Base-by-base conservation (phyloP, 805 yeast genomes). In the Myxozyma melibiosi region DNA sequence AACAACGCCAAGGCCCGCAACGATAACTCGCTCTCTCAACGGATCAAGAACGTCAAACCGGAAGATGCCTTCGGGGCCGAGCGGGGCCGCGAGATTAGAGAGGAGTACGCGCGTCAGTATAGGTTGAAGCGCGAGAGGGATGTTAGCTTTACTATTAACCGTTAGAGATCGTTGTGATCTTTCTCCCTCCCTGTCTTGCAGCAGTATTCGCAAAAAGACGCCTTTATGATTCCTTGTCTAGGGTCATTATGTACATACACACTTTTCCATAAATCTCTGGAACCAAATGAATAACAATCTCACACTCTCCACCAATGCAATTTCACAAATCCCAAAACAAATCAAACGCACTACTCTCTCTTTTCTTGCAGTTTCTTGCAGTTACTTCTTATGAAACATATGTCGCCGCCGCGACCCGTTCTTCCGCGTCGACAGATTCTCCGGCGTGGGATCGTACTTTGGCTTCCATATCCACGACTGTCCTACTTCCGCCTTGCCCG, bases 1-100 rank as follows among this genome's bases (percentile, higher is more conserved):
- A 84, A 60, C 96, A 89, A 67, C 96, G 88, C 66, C 18, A 20
- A 33, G 7, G 51, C 53, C 13, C 34, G 40, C 13, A 20, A 3
- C 37, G 16, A 28, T n/a, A 3, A 20, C n/a, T 18, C 2, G 20
- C 14, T n/a, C 22, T 3, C 16, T 13, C 24, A 45, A 20, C 34
- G 2, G 22, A 45, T 31, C 13, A 14, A 27, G 27, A 27, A 25
- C 25, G n/a, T n/a, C n/a, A 20, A 8, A 22, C 8, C 25, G 14
- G 27, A 7, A 5, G 42, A 39, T 4, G n/a, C n/a, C 6, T 40
- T 11, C 25, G 44, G 44, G 9, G 31, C 31, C 4, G 31, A 24
- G 25, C 11, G 6, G 6, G 44, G n/a, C 4, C 5, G 25, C 16
- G 25, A 40, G 31, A 5, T 24, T 22, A 40, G 44, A 40, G 44